phyloP scores from a whole-genome alignment of 768 basidiomycete genomes.

The Stropharia rugosoannulata region DNA sequence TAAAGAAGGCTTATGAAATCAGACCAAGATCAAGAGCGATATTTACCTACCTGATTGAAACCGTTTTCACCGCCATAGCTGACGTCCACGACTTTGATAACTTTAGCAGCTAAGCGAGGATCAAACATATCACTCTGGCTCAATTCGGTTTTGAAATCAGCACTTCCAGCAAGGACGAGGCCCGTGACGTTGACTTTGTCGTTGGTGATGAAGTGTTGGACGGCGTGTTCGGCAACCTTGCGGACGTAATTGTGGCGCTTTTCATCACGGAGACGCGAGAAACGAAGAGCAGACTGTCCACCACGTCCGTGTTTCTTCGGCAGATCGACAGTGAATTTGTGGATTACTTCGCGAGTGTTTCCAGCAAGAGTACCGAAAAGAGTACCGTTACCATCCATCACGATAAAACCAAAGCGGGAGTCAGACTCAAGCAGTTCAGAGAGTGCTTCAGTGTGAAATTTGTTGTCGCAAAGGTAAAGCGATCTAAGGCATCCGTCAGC shows the following conservation, averaged over 20 bases:
- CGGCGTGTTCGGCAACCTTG: conserved; percentile 95
- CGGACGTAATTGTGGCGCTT: conserved; percentile 99
- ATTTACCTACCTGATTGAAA: conserved; percentile 85
- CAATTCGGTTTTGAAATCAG: conserved; percentile 98
- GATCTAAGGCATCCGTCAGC: conserved; percentile 50
- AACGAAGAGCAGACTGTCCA: conserved; percentile 99
- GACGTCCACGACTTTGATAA: conserved; percentile 98
- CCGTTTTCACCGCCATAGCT: conserved; percentile 99
- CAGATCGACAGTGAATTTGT: conserved; percentile 98
- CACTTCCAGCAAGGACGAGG: conserved; percentile 92
- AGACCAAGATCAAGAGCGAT: not conserved
- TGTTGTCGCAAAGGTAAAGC: conserved; percentile 98
- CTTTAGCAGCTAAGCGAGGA: conserved; percentile 78
- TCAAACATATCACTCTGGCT: conserved; percentile 98
- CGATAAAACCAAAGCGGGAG: conserved; percentile 97
- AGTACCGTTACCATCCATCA: conserved; percentile 98
- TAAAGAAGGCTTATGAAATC: conserved; percentile 25
- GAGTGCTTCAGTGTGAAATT: conserved; percentile 98
- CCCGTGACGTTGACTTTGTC: conserved; percentile 99
- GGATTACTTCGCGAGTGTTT: conserved; percentile 95
- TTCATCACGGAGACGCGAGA: conserved; percentile 98
- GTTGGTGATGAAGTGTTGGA: conserved; percentile 96
- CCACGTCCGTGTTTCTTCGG: conserved; percentile 99
- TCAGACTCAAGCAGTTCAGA: conserved; percentile 97
- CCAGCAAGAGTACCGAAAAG: conserved; percentile 95